These are phyloP conservation scores for Candida sanyaensis DNA, from an alignment of 1,139 yeast species.

Conservation along the genomic window DNA sequence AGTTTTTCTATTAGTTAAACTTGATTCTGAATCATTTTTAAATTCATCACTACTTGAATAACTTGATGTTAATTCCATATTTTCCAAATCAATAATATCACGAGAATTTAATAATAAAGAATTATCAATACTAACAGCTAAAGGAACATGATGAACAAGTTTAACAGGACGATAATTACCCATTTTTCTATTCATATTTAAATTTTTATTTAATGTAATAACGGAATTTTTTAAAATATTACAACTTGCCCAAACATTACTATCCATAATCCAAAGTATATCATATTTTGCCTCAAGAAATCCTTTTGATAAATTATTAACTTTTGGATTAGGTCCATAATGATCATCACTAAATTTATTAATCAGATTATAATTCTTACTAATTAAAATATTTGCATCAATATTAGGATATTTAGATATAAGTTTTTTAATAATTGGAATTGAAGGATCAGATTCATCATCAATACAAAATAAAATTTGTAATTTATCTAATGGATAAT, in stretches of 20 bases:
- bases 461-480: conserved; percentile 82
- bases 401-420: conserved; percentile 56
- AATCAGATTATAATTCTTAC: conserved; percentile 32
- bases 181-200: conserved; percentile 47
- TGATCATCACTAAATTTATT: conserved; percentile 35
- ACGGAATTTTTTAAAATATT: conserved; percentile 71
- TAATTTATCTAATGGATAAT: conserved; percentile 57
- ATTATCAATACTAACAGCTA: conserved; percentile 49
- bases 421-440: conserved; percentile 55
- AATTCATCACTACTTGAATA: conserved; percentile 12
- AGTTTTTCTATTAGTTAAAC: conserved; percentile 13
- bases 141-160: conserved; percentile 79
- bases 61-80: conserved; percentile 20
- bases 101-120: neutral
- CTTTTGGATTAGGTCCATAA: conserved; percentile 88
- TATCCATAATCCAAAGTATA: conserved; percentile 84
- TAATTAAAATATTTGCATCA: conserved; percentile 60
- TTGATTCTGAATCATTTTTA: conserved; percentile 1
- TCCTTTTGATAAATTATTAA: conserved; percentile 82
- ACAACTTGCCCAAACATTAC: conserved; percentile 79
- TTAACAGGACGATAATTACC: conserved; percentile 46
- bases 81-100: conserved; percentile 17
- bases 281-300: conserved; percentile 68
- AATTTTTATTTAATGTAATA: conserved; percentile 45
- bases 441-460: conserved; percentile 61